Conservation (phyloP, 2,329 filamentous ascomycete genomes). For the Aspergillus clavatus region DNA sequence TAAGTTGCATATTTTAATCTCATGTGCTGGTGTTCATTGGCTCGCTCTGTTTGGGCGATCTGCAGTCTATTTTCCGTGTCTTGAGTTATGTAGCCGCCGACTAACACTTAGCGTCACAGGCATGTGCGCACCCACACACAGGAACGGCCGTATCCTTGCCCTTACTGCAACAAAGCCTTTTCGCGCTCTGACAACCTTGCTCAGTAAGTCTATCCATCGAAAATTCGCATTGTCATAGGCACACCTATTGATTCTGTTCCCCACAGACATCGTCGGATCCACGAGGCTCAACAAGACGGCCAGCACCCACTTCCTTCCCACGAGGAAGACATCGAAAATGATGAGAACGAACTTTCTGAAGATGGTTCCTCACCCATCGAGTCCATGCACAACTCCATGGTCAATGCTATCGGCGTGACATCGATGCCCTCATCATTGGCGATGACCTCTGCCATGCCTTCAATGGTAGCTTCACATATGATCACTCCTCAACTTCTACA, state of each 20-base stretch:
- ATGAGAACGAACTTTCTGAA: slow-evolving; percentile 79
- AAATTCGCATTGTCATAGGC: not conserved
- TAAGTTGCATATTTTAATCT: slow-evolving; percentile 51
- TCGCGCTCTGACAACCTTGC: slow-evolving; percentile 98
- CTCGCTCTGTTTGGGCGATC: slow-evolving; percentile 21
- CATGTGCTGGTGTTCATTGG: slow-evolving; percentile 14
- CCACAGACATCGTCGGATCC: slow-evolving; percentile 65
- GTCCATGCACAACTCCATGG: slow-evolving; percentile 27
- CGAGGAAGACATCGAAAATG: slow-evolving; percentile 83
- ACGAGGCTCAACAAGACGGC: slow-evolving; percentile 67
- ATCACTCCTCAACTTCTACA: slow-evolving; percentile 41
- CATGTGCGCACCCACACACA: slow-evolving; percentile 99
- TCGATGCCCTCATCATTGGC: slow-evolving; percentile 30
- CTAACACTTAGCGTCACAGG: slow-evolving; percentile 55
- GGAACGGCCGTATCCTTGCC: slow-evolving; percentile 96
- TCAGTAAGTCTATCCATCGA: slow-evolving; percentile 60
- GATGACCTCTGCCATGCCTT: slow-evolving; percentile 34
- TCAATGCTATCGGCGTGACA: slow-evolving; percentile 32
- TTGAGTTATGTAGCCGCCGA: slow-evolving; percentile 48
- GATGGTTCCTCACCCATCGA: slow-evolving; percentile 63
- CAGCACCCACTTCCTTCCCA: slow-evolving; percentile 41
- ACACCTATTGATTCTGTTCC: slow-evolving; percentile 32
- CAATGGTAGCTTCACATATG: slow-evolving; percentile 40
- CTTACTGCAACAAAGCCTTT: slow-evolving; percentile 97
- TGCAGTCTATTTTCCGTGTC: slow-evolving; percentile 34